Conservation (phyloP, 2,329 filamentous ascomycete species). For the Colletotrichum tamarilloi region DNA sequence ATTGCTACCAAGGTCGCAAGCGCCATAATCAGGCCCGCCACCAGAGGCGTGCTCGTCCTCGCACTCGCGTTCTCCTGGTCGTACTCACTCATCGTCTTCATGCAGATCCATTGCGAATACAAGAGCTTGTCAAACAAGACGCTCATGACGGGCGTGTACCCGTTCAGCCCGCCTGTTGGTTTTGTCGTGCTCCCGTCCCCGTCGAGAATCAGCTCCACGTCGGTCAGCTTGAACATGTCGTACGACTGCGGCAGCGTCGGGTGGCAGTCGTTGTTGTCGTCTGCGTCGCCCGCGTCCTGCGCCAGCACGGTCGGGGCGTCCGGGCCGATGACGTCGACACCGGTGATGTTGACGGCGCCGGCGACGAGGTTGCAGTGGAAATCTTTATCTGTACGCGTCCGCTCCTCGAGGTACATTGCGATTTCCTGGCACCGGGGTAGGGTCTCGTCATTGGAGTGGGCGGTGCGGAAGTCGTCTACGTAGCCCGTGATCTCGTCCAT, state of each 20-base stretch:
- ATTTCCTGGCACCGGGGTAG: slow-evolving; percentile 29
- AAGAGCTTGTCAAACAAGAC: slow-evolving; percentile 30
- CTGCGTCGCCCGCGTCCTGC: not conserved
- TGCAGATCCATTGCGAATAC: slow-evolving; percentile 35
- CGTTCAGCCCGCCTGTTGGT: slow-evolving; percentile 29
- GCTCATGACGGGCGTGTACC: slow-evolving; percentile 34
- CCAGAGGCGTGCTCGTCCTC: not conserved
- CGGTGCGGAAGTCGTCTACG: slow-evolving; percentile 33
- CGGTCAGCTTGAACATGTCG: slow-evolving; percentile 28
- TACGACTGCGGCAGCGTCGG: slow-evolving; percentile 25
- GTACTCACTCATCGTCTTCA: slow-evolving; percentile 35
- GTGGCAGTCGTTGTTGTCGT: slow-evolving; percentile 13
- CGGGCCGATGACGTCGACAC: slow-evolving; percentile 27
- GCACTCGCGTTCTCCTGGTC: slow-evolving; percentile 9
- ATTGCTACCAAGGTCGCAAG: slow-evolving; percentile 7
- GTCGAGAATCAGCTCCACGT: slow-evolving; percentile 31
- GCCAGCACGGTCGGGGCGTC: slow-evolving; percentile 19
- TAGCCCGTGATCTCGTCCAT: slow-evolving; percentile 36
- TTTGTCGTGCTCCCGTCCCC: slow-evolving; percentile 1
- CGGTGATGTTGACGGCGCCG: slow-evolving; percentile 31
- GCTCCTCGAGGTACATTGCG: slow-evolving; percentile 33
- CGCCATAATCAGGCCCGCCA: slow-evolving; percentile 3
- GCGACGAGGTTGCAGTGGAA: slow-evolving; percentile 35
- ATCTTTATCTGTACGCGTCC: slow-evolving; percentile 27
- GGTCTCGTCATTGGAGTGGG: slow-evolving; percentile 11